These are phyloP conservation scores for Lodderomyces theae DNA, from an alignment of 1,139 yeast genomes.

Conservation along the genomic window DNA sequence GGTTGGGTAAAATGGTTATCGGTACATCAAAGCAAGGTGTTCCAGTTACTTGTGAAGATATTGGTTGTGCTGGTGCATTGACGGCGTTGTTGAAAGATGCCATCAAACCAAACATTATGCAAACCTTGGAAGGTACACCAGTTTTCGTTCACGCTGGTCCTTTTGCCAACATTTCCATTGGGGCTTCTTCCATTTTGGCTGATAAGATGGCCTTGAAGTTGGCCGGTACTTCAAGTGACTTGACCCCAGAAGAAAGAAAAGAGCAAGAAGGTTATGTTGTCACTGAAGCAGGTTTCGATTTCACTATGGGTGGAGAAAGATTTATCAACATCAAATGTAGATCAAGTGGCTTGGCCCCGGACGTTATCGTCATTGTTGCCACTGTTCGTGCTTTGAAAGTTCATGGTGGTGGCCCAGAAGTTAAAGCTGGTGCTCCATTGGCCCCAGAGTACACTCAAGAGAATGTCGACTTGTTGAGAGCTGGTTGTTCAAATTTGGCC, in stretches of 20 bases:
- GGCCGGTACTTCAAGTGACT: slow-evolving; percentile 64
- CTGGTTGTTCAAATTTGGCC: slow-evolving; percentile 86
- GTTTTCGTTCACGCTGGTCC: slow-evolving; percentile 99
- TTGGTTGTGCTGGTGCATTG: slow-evolving; percentile 96
- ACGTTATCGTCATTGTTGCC: slow-evolving; percentile 92
- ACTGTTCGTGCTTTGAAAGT: slow-evolving; percentile 96
- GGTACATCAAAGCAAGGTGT: slow-evolving; percentile 80
- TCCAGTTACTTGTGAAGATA: slow-evolving; percentile 93
- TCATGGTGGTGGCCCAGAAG: slow-evolving; percentile 99
- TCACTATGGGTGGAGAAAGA: slow-evolving; percentile 99
- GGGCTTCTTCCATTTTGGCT: slow-evolving; percentile 92
- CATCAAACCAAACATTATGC: slow-evolving; percentile 96
- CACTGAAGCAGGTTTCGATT: slow-evolving; percentile 98
- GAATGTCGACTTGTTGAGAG: slow-evolving; percentile 76
- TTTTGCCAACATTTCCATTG: slow-evolving; percentile 95
- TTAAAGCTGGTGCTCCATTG: slow-evolving; percentile 89
- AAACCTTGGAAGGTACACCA: slow-evolving; percentile 97
- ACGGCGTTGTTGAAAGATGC: slow-evolving; percentile 96
- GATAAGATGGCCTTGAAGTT: slow-evolving; percentile 93
- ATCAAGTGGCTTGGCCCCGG: slow-evolving; percentile 86
- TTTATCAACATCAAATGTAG: slow-evolving; percentile 96
- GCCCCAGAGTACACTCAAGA: slow-evolving; percentile 85
- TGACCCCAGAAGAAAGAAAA: slow-evolving; percentile 48
- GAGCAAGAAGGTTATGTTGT: slow-evolving; percentile 86
- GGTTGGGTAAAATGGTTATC: slow-evolving; percentile 89